Conservation (phyloP, 129 eudicot genomes). For the Heracleum sosnowskyi region DNA sequence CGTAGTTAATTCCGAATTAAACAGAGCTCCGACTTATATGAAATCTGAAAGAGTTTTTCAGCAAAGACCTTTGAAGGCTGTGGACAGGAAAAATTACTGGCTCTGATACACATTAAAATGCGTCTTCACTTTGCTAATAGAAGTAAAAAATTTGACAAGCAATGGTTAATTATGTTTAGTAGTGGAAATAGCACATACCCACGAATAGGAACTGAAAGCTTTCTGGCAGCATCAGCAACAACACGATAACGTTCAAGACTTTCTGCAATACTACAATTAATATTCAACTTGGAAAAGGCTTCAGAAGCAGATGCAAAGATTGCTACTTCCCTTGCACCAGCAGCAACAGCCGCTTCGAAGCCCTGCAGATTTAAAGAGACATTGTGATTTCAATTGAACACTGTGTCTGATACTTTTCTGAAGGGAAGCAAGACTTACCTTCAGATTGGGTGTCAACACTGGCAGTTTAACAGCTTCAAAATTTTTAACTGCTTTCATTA, state of each 20-base stretch:
- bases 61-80: neutral
- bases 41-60: neutral
- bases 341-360: conserved; percentile 86
- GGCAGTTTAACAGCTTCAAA: conserved; percentile 73
- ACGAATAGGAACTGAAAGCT: conserved; percentile 67
- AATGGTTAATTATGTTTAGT: neutral
- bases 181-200: conserved; percentile 40
- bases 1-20: neutral
- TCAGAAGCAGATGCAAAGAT: conserved; percentile 98
- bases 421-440: conserved; percentile 16
- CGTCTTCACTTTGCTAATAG: neutral
- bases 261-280: conserved; percentile 79
- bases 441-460: conserved; percentile 79
- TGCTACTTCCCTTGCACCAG: conserved; percentile 91
- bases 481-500: conserved; percentile 57
- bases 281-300: conserved; percentile 85
- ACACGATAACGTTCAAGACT: conserved; percentile 80
- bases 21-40: neutral
- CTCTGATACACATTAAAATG: neutral
- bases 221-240: conserved; percentile 59
- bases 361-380: conserved; percentile 26
- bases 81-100: neutral
- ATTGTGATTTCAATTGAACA: neutral
- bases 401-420: neutral
- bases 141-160: neutral